Base-by-base conservation (phyloP, 345 rosid species). In the Populus pruinosa region DNA sequence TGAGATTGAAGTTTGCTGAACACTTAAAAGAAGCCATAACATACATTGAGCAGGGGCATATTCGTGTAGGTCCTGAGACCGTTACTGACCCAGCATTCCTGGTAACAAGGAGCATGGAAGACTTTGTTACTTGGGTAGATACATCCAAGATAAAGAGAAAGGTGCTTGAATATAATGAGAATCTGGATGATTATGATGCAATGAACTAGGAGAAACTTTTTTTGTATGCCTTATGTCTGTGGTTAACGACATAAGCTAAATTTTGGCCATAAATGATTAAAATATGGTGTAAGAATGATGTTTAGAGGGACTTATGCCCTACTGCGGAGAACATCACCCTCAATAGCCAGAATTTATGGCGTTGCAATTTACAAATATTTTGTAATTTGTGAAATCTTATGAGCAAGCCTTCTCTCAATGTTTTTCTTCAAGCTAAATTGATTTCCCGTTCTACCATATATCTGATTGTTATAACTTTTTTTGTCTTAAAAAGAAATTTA, bases 101-200 rank as follows among this genome's bases (percentile, higher is more conserved):
- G 2, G 99, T 95, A 29, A 93, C 98, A 1, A 83, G 98, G 85
- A 95, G 92, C 76, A 92, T 91, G 94, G 98, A 95, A 80, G 98
- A 95, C 85, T 93, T 92, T 23, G 86, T 92, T 69, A 95, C 99
- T 1, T 95, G 97, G 98, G 98, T 92, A 47, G 99, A 95, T 84
- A 86, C 96, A 59, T 95, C 98, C 16, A 93, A 93, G 94, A 95
- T 95, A 63, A 90, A 86, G 85, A 86, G 94, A 35, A 93, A 91
- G 90, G 92, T 95, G 78, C 86, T 92, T 16, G 81, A 93, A 78
- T 95, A 92, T 85, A 93, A 93, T n/a, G 97, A 92, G 49, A 87
- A 90, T 83, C 67, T 93, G 87, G 99, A 95, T 55, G 99, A 95
- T 71, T 95, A 91, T 55, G 94, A 91, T 75, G 88, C 90, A 73